Evolutionary conservation across 2,329 filamentous ascomycete genomes (phyloP), one percentile per base, ranked within the genome.

Genomic region (Xylariaceae sp.): DNA sequence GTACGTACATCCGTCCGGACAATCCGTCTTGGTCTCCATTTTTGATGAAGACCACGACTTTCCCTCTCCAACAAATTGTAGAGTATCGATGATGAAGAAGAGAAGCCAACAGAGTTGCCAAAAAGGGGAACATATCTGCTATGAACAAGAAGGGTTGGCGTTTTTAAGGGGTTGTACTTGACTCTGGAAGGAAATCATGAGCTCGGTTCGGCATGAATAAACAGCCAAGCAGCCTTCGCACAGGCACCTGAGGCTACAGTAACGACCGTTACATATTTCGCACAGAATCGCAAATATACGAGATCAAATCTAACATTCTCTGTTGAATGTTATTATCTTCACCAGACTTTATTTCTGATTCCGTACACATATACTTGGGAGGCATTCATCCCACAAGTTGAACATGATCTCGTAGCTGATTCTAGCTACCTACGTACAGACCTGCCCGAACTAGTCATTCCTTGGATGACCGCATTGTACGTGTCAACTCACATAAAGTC

Each of bases 121-220:
- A 30, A 4, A 30, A 30, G 23, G 23, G 23, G 23, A 30, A 30
- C 23, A 30, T 30, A 30, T 5, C 23, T 30, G 23, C 3, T 30
- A 30, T 30, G 23, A 50, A 51, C 30, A n/a, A 10, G 10, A 47
- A 15, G 34, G 53, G 23, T 39, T 50, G 55, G 55, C 55, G 58
- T 62, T 42, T 62, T 52, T 15, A 30, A 30, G 57, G 56, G 56
- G 45, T 55, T 13, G 42, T 10, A 9, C 18, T 3, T 15, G 7
- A 18, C 5, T 35, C 49, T 13, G 4, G 13, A 55, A 53, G 2
- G 23, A 30, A 30, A 30, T 30, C 35, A 35, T 47, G 17, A 15
- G 23, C 15, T 23, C 48, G 49, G 3, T 23, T n/a, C 7, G 7
- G 8, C 17, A 49, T 49, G 47, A 49, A 49, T 49, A n/a, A 30